Conservation (phyloP, 345 rosid genomes). For the Tarenaya hassleriana region DNA sequence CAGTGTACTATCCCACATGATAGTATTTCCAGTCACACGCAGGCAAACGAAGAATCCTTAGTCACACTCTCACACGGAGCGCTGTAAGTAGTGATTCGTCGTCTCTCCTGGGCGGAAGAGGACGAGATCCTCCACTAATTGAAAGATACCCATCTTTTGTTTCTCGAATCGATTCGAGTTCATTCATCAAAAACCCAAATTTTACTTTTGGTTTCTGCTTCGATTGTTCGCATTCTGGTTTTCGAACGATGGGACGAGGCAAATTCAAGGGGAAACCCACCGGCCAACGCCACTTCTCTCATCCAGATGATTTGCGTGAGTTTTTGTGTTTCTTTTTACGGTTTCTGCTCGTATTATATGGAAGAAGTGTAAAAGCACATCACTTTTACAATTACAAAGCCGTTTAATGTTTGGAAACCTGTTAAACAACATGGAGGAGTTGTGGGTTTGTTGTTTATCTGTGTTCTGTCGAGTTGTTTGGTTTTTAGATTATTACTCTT, state of each 20-base stretch:
- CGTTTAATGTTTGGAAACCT: no score
- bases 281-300: slow-evolving; percentile 65
- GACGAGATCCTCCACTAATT: slow-evolving; percentile 29
- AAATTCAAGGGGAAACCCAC: slow-evolving; percentile 77
- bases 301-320: slow-evolving; percentile 59
- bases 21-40: not conserved
- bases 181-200: not conserved
- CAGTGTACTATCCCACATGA: slow-evolving; percentile 2
- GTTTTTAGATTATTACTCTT: no score
- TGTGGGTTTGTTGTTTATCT: not conserved
- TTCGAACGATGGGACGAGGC: slow-evolving; percentile 51
- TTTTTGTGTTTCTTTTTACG: not conserved
- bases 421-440: not conserved
- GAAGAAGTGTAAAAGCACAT: no score
- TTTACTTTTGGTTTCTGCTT: not conserved
- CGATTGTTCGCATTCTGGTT: not conserved
- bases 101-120: no score
- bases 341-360: not conserved
- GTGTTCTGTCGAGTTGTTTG: no score
- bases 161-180: slow-evolving; percentile 17
- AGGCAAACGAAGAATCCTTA: slow-evolving; percentile 18
- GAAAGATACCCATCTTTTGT: not conserved
- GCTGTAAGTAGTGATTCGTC: no score
- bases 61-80: no score
- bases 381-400: no score